Evolutionary conservation across 78 protist species (phyloP).

Genomic region (Dictyostelium citrinum): DNA sequence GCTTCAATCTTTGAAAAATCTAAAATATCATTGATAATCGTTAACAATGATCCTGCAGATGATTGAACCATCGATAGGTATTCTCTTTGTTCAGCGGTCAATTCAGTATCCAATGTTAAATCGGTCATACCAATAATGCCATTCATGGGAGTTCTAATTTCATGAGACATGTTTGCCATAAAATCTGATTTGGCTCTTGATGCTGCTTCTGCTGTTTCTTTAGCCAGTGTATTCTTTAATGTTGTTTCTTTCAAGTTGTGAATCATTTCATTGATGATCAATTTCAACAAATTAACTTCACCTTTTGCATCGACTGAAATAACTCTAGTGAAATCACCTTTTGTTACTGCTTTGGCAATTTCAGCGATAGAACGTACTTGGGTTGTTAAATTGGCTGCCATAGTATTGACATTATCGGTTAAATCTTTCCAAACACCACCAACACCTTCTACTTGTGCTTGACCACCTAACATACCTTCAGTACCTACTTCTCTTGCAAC

Average conservation of each 20-base stretch:
- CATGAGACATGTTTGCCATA: constrained; percentile 84
- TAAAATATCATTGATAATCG: constrained; percentile 79
- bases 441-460: constrained; percentile 71
- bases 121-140: constrained; percentile 90
- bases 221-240: constrained; percentile 61
- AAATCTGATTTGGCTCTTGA: constrained; percentile 82
- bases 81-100: constrained; percentile 76
- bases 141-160: constrained; percentile 89
- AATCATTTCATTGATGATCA: constrained; percentile 79
- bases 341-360: constrained; percentile 77
- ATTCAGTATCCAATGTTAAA: constrained; percentile 55
- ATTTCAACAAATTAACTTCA: constrained; percentile 66
- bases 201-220: constrained; percentile 79
- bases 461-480: constrained; percentile 82
- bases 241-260: constrained; percentile 68
- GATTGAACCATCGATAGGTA: constrained; percentile 79
- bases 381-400: constrained; percentile 80
- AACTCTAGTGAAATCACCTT: constrained; percentile 81
- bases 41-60: constrained; percentile 65
- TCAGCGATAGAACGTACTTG: constrained; percentile 82
- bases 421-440: constrained; percentile 81
- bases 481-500: constrained; percentile 83
- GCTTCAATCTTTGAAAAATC: constrained; percentile 78
- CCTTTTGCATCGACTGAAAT: constrained; percentile 82
- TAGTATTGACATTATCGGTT: constrained; percentile 82